Base-by-base conservation (phyloP, 148 eudicot genomes). In the Rhododendron ferrugineum region DNA sequence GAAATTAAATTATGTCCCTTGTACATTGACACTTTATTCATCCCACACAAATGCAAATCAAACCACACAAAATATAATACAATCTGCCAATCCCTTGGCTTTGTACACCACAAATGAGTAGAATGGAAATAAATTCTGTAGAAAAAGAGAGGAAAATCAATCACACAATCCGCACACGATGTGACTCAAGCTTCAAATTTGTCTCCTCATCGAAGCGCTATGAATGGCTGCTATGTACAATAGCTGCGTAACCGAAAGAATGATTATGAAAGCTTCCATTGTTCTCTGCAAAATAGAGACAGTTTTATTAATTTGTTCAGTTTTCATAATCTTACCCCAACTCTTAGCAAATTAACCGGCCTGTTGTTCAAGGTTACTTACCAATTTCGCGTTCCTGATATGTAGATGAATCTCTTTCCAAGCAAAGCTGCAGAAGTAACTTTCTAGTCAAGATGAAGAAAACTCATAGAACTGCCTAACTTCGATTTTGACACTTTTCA, bases 251-350 rank as follows among this genome's bases (percentile, higher is more conserved):
- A 83, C 94, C 2, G 96, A 88, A 15, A 94, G 94, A 81, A 94
- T 94, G 11, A 93, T 92, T 6, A 90, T 64, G 90, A 94, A 94
- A 40, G 98, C 93, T 87, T 95, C 98, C 98, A 95, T 91, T 74
- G 98, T 90, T 87, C 85, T 90, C 94, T 92, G 94, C 84, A 89
- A n/a, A 87, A 46, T 1, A 54, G 15, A 52, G n/a, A 36, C 82
- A 54, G 18, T 50, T 20, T 54, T 15, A 7, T 30, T n/a, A n/a
- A n/a, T n/a, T 50, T 79, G 82, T 52, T 50, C 23, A 56, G 22
- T 23, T 49, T 58, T 58, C 42, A 6, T 46, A 28, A 32, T 58
- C 44, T 76, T 42, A 76, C 23, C 50, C 26, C 79, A 20, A 14
- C 23, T 76, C 13, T 23, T 42, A 10, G 46, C 30, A 23, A 42